A percentile compares a stretch with the other conserved stretches of the same genome.
These are phyloP conservation scores for Zasmidium citrigriseum DNA, from an alignment of 2,329 filamentous ascomycete genomes.

Conservation along the genomic window DNA sequence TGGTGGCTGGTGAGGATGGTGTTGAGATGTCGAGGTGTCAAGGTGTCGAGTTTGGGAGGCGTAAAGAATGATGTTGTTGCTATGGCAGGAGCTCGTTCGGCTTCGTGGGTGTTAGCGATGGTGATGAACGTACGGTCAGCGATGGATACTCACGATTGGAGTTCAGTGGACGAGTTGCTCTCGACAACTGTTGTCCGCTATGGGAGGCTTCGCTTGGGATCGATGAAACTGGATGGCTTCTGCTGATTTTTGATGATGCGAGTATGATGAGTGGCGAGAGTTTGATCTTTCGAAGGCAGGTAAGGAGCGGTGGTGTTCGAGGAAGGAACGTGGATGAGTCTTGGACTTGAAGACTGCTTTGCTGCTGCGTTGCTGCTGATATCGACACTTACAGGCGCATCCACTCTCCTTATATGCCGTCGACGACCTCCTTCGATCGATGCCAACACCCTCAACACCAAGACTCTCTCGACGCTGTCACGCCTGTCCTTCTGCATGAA, in stretches of 20 bases:
- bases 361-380: background rate
- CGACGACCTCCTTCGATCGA: background rate
- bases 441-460: background rate
- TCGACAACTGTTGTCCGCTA: too few relatives aligned
- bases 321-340: background rate
- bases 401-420: slow-evolving; percentile 9
- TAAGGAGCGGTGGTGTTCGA: background rate
- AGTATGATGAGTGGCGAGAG: too few relatives aligned
- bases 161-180: too few relatives aligned
- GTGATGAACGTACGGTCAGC: too few relatives aligned
- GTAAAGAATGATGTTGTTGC: too few relatives aligned
- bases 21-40: background rate
- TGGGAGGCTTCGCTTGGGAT: too few relatives aligned
- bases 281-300: too few relatives aligned
- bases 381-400: background rate
- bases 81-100: too few relatives aligned
- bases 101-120: too few relatives aligned
- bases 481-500: slow-evolving; percentile 16
- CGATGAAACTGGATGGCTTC: too few relatives aligned
- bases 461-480: background rate
- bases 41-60: background rate
- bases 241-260: too few relatives aligned
- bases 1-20: background rate
- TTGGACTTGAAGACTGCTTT: background rate
- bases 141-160: too few relatives aligned